Conservation (phyloP, 306 rosid species). For the Vicia sativa region DNA sequence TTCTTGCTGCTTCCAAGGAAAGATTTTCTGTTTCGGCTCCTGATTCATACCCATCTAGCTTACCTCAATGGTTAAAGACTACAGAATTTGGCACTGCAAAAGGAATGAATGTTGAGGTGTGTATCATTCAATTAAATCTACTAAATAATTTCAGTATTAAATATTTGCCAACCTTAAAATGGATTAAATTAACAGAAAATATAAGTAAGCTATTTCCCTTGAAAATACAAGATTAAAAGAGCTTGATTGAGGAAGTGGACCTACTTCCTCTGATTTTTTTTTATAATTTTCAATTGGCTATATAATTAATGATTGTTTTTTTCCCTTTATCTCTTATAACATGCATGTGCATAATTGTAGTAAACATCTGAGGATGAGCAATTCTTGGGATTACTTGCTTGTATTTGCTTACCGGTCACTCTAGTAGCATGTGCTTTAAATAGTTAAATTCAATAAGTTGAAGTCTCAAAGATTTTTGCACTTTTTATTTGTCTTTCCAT, state of each 20-base stretch:
- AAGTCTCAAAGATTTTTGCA: conserved; percentile 2
- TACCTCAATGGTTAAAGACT: conserved; percentile 75
- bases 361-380: conserved; percentile 5
- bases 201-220: conserved; percentile 2
- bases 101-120: conserved; percentile 66
- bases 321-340: conserved; percentile 3
- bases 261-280: not conserved
- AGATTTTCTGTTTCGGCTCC: conserved; percentile 50
- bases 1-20: conserved; percentile 49
- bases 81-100: conserved; percentile 50
- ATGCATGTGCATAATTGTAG: not conserved
- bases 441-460: not conserved
- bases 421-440: conserved; percentile 4
- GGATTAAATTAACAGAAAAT: conserved; percentile 19
- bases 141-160: not conserved
- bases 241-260: conserved; percentile 19
- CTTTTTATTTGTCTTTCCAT: conserved; percentile 1
- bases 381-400: conserved; percentile 11
- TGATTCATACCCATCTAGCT: conserved; percentile 56
- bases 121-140: conserved; percentile 44
- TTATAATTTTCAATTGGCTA: conserved; percentile 8
- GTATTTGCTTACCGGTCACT: not conserved
- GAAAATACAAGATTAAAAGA: not conserved
- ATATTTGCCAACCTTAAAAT: conserved; percentile 24
- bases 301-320: not conserved